These are phyloP conservation scores for Barnettozyma siamensis DNA, from an alignment of 805 yeast species.

Conservation along the genomic window DNA sequence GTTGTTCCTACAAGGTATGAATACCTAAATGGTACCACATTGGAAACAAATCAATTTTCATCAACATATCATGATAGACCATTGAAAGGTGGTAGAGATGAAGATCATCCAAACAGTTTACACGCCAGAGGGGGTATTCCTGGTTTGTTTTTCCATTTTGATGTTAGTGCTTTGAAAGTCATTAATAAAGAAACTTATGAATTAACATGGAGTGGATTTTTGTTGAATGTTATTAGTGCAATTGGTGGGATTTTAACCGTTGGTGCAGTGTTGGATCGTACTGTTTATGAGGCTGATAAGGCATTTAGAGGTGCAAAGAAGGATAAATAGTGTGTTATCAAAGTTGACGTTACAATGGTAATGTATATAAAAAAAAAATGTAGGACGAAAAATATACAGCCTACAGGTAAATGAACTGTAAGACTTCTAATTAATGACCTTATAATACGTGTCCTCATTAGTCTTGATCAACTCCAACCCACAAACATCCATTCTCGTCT, in stretches of 20 bases:
- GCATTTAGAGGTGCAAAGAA: slow-evolving; percentile 60
- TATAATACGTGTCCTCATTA: slow-evolving; percentile 17
- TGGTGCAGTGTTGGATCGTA: slow-evolving; percentile 82
- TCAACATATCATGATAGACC: slow-evolving; percentile 88
- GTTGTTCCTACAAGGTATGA: slow-evolving; percentile 89
- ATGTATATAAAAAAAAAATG: too few species aligned
- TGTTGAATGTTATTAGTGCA: slow-evolving; percentile 78
- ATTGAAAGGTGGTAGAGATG: slow-evolving; percentile 78
- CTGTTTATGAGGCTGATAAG: slow-evolving; percentile 84
- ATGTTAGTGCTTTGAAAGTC: slow-evolving; percentile 88
- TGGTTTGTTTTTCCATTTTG: slow-evolving; percentile 81
- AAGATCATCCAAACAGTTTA: slow-evolving; percentile 81
- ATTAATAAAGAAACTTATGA: slow-evolving; percentile 67
- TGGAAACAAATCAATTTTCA: slow-evolving; percentile 87
- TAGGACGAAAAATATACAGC: too few species aligned
- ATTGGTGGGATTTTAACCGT: slow-evolving; percentile 92
- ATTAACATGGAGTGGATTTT: slow-evolving; percentile 76
- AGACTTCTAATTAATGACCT: slow-evolving; percentile 21
- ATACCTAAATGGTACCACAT: slow-evolving; percentile 43
- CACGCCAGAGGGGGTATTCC: slow-evolving; percentile 87
- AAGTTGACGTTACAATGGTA: too few species aligned
- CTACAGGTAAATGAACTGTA: too few species aligned
- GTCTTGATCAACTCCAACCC: slow-evolving; percentile 17
- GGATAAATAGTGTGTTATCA: too few species aligned
- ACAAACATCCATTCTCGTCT: slow-evolving; percentile 21